Base-by-base conservation (phyloP, 768 basidiomycete species). In the Amanita exitialis region DNA sequence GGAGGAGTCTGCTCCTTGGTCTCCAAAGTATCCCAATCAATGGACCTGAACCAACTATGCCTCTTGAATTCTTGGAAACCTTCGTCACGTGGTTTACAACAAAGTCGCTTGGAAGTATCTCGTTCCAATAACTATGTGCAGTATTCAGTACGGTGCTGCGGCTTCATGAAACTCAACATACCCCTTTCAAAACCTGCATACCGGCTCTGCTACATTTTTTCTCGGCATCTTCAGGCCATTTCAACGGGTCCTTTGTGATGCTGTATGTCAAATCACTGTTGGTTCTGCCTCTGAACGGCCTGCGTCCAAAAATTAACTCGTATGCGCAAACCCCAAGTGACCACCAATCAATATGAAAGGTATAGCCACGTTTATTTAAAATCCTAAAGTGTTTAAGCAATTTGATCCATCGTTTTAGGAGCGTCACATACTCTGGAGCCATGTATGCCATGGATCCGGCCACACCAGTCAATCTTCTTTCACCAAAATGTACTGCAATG, bases 391-490 rank as follows among this genome's bases (percentile, higher is more conserved):
- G 27, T 36, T 56, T 39, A 3, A 30, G 35, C n/a, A 38, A 51
- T 16, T 56, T 41, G 21, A 53, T 53, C 25, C 45, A 27, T 42
- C 16, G 39, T 35, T 41, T 28, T 2, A 36, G 52, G 44, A 45
- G 41, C 9, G 37, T 35, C 39, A 65, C 76, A 49, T 61, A 84
- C 80, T 87, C 83, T 2, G 85, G 86, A 37, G 86, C 94, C 95
- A 99, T 99, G 65, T 99, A 99, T 2, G 95, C 95, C 94, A 98
- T 95, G 47, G 91, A 95, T 7, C 95, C 95, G 20, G 95, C 95
- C 0, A 99, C 88, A 20, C 93, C 92, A 10, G 88, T 93, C 30
- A 92, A 69, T 52, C 86, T 79, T 51, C 89, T 78, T 52, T 96
- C 92, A 4, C 85, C 82, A 62, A 89, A 98, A 66, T 99, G 95